Evolutionary conservation across 139 green algal species (phyloP).

Genomic region (Pleodorina starrii): DNA sequence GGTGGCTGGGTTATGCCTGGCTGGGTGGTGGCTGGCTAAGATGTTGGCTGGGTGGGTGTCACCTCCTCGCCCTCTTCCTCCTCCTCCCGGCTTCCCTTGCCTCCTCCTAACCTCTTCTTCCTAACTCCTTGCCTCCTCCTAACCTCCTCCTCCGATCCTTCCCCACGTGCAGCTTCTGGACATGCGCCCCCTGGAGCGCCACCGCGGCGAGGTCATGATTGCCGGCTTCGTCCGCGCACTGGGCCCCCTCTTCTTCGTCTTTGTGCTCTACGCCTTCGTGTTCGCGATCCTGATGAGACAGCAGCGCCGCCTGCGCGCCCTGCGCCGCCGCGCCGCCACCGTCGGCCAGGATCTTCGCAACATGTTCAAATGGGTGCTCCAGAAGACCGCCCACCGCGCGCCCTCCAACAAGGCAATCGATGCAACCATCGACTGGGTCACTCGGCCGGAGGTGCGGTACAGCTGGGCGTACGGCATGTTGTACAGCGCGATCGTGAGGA

Average conservation of each 20-base stretch:
- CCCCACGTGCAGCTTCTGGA: neutral
- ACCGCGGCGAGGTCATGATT: slow-evolving; percentile 12
- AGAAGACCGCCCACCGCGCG: neutral
- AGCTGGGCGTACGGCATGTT: slow-evolving; percentile 39
- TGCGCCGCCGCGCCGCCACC: neutral
- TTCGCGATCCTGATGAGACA: slow-evolving; percentile 38
- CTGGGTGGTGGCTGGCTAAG: too few species aligned
- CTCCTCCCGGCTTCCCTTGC: too few species aligned
- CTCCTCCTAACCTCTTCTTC: too few species aligned
- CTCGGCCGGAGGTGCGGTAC: slow-evolving; percentile 32
- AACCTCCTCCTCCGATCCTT: too few species aligned
- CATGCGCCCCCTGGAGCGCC: neutral
- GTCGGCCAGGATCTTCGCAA: neutral
- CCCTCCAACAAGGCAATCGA: slow-evolving; percentile 43
- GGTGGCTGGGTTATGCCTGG: too few species aligned
- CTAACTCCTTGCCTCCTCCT: too few species aligned
- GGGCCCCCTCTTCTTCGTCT: slow-evolving; percentile 6
- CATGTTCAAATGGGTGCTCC: slow-evolving; percentile 4
- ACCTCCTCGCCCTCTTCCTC: too few species aligned
- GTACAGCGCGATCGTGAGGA: slow-evolving; percentile 39
- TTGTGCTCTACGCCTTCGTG: slow-evolving; percentile 32
- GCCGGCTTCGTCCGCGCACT: neutral
- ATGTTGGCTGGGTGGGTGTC: too few species aligned
- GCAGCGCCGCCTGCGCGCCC: neutral
- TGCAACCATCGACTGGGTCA: slow-evolving; percentile 40